phyloP scores from a whole-genome alignment of 2,329 filamentous ascomycete genomes.

The Ascochyta clinopodiicola region DNA sequence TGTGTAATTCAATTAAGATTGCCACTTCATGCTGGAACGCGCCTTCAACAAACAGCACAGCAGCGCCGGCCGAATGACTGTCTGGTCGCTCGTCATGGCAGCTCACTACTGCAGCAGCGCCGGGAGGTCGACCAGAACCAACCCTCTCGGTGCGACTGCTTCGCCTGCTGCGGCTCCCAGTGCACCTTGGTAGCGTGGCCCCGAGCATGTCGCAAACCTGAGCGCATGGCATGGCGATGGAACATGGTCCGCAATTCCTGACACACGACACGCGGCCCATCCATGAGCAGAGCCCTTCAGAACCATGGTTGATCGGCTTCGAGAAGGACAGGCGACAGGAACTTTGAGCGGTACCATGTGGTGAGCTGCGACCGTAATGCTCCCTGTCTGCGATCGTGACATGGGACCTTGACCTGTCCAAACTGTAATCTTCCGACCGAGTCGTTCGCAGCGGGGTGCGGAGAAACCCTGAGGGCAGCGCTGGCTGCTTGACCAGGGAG shows the following conservation, averaged over 20 bases:
- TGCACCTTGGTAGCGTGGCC: conserved; percentile 19
- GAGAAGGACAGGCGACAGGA: conserved; percentile 35
- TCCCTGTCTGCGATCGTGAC: conserved; percentile 45
- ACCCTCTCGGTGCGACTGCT: conserved; percentile 27
- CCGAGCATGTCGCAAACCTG: conserved; percentile 29
- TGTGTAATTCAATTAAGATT: conserved; percentile 31
- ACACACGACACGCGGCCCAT: conserved; percentile 37
- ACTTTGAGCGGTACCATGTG: conserved; percentile 30
- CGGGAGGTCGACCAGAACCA: conserved; percentile 12
- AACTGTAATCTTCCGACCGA: conserved; percentile 45
- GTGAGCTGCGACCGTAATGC: conserved; percentile 24
- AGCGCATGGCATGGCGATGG: conserved; percentile 20
- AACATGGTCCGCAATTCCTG: conserved; percentile 21
- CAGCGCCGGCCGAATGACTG: conserved; percentile 24
- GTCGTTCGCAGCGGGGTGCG: conserved; percentile 47
- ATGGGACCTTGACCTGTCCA: conserved; percentile 48
- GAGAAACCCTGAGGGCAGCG: conserved; percentile 48
- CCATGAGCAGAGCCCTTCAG: conserved; percentile 6
- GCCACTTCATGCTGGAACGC: conserved; percentile 11
- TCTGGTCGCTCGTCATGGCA: conserved; percentile 19
- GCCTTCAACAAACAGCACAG: neutral
- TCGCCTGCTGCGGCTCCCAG: conserved; percentile 16
- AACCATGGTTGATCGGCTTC: conserved; percentile 30
- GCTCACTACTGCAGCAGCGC: conserved; percentile 21
- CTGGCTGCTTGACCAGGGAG: conserved; percentile 38